Evolutionary conservation across 2,329 filamentous ascomycete genomes (phyloP).

Genomic region (Xylariaceae sp.): DNA sequence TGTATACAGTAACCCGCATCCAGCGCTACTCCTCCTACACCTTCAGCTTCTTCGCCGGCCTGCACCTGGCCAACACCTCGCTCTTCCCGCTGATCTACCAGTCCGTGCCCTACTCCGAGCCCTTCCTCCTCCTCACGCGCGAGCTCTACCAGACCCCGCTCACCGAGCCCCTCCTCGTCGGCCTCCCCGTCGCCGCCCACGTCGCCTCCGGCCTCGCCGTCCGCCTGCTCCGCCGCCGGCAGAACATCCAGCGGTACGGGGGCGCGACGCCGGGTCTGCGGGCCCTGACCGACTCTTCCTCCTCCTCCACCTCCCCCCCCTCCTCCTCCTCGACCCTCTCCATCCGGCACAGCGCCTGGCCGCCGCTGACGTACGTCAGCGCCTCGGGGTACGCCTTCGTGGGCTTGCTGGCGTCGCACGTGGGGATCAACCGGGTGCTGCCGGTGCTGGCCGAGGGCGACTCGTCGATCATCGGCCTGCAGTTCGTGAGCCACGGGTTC

Average conservation of each 20-base stretch:
- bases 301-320: slow-evolving; percentile 37
- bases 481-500: slow-evolving; percentile 85
- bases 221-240: slow-evolving; percentile 72
- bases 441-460: slow-evolving; percentile 80
- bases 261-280: slow-evolving; percentile 62
- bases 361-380: slow-evolving; percentile 69
- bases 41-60: slow-evolving; percentile 72
- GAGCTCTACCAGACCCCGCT: slow-evolving; percentile 88
- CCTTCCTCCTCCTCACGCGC: slow-evolving; percentile 85
- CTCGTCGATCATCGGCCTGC: slow-evolving; percentile 81
- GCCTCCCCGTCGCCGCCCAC: slow-evolving; percentile 73
- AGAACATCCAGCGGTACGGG: slow-evolving; percentile 76
- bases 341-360: slow-evolving; percentile 67
- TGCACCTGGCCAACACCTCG: slow-evolving; percentile 82
- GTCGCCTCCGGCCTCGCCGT: slow-evolving; percentile 76
- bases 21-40: slow-evolving; percentile 91
- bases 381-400: slow-evolving; percentile 72
- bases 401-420: slow-evolving; percentile 69
- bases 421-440: slow-evolving; percentile 73
- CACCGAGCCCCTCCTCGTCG: slow-evolving; percentile 78
- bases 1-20: slow-evolving; percentile 64
- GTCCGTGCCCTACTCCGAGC: slow-evolving; percentile 75
- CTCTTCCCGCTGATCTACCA: slow-evolving; percentile 75
- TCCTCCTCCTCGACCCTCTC: too few relatives aligned
- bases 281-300: slow-evolving; percentile 40